phyloP scores from a whole-genome alignment of 140 eudicot species.

The Erigeron philadelphicus region DNA sequence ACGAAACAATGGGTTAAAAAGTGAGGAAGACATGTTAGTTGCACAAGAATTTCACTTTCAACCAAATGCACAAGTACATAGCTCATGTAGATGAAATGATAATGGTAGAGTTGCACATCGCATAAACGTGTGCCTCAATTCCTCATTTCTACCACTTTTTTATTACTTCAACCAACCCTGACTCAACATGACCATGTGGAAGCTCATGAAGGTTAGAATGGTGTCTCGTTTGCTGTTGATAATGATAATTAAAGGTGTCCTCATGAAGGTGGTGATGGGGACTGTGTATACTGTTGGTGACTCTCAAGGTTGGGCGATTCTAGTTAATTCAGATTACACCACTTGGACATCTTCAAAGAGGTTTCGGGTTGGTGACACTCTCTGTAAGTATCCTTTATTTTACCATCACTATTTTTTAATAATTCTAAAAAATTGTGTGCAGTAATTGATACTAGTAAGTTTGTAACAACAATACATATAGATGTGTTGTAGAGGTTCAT shows the following conservation, averaged over 20 bases:
- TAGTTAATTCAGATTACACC: conserved; percentile 28
- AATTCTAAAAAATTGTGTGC: background rate
- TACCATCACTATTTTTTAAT: background rate
- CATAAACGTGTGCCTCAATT: conserved; percentile 16
- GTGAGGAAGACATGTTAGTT: conserved; percentile 14
- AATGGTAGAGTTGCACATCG: conserved; percentile 13
- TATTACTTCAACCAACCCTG: conserved; percentile 5
- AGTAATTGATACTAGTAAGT: no score
- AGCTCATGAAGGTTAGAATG: background rate
- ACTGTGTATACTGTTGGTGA: conserved; percentile 55
- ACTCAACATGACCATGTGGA: conserved; percentile 7
- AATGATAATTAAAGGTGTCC: conserved; percentile 16
- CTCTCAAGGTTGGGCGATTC: conserved; percentile 52
- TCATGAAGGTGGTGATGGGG: conserved; percentile 28
- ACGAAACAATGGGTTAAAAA: background rate
- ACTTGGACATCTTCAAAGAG: conserved; percentile 46
- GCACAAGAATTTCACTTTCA: conserved; percentile 33
- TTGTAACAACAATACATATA: no score
- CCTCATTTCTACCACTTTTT: conserved; percentile 3
- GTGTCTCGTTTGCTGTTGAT: conserved; percentile 21
- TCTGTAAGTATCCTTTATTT: conserved; percentile 30
- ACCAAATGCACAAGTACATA: conserved; percentile 34
- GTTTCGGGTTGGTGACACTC: conserved; percentile 53
- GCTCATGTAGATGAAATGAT: conserved; percentile 30
- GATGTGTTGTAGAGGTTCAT: no score